Percentiles rank a stretch among this genome's conserved stretches.
Conservation (phyloP, 805 yeast species). For the Myxozyma vanderwaltii region DNA sequence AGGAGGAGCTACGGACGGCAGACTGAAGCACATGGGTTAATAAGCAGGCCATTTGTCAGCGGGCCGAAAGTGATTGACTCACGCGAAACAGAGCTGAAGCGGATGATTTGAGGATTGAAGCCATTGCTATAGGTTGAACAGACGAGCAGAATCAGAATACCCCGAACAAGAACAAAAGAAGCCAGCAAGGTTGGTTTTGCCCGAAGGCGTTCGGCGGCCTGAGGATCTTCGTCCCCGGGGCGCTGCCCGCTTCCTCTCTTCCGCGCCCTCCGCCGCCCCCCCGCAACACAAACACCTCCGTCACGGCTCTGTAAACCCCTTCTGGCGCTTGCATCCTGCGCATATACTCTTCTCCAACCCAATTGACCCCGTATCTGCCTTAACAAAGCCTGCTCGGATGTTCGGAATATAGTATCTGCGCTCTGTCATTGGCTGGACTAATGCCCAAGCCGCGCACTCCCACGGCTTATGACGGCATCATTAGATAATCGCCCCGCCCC, state of each 20-base stretch:
- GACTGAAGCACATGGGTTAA: background rate
- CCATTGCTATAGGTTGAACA: background rate
- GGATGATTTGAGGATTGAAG: constrained; percentile 15
- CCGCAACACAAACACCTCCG: no score
- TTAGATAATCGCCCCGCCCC: background rate
- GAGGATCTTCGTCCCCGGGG: no score
- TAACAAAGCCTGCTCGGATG: no score
- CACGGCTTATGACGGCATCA: background rate
- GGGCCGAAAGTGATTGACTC: background rate
- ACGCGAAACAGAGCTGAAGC: constrained; percentile 8
- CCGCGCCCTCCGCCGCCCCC: no score
- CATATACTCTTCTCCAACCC: background rate
- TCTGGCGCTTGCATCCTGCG: no score
- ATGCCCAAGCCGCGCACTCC: background rate
- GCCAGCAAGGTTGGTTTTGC: no score
- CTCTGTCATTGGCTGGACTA: background rate
- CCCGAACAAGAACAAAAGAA: background rate
- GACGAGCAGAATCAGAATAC: background rate
- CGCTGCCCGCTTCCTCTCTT: background rate
- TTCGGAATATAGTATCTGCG: background rate
- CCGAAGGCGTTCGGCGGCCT: no score
- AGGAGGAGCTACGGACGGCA: constrained; percentile 16
- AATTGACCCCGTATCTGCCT: no score
- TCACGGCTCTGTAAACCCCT: no score
- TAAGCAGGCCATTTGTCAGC: background rate